A percentile compares a stretch with the other conserved stretches of the same genome.
Conservation (phyloP, 768 basidiomycete species). For the Tulasnella sp. region DNA sequence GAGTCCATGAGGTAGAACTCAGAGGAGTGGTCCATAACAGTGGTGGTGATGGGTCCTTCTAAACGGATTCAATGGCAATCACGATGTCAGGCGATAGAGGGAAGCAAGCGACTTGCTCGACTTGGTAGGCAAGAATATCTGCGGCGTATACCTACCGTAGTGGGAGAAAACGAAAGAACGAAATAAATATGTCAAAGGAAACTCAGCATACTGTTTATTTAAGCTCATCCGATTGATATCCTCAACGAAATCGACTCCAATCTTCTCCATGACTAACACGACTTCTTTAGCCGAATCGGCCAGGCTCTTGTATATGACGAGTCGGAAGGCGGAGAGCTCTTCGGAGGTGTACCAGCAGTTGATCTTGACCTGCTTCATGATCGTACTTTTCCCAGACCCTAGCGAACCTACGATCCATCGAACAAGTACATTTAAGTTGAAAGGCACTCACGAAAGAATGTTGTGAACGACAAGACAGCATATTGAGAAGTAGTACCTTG, state of each 20-base stretch:
- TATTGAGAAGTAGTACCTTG: conserved; percentile 37
- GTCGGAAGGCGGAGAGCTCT: conserved; percentile 66
- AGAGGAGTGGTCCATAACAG: conserved; percentile 45
- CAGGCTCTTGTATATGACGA: conserved; percentile 75
- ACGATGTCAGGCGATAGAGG: conserved; percentile 29
- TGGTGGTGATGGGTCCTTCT: conserved; percentile 32
- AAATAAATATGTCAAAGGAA: conserved; percentile 8
- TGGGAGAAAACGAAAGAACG: too few species aligned
- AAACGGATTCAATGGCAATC: conserved; percentile 32
- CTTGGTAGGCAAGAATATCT: conserved; percentile 33
- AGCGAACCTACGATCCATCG: conserved; percentile 93
- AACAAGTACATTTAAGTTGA: too few species aligned
- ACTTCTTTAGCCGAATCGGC: conserved; percentile 83
- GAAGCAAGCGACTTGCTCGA: conserved; percentile 26
- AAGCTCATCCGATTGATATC: conserved; percentile 43
- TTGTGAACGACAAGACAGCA: too few species aligned
- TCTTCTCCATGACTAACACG: conserved; percentile 74
- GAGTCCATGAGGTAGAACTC: conserved; percentile 94
- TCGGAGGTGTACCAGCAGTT: conserved; percentile 80
- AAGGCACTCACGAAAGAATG: too few species aligned
- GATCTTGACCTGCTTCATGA: conserved; percentile 99
- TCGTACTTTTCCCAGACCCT: conserved; percentile 90
- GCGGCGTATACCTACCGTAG: conserved; percentile 34
- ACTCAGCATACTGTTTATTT: too few species aligned
- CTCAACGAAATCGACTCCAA: conserved; percentile 67